phyloP scores from a whole-genome alignment of 2,329 filamentous ascomycete species.

The Grosmannia clavigera region DNA sequence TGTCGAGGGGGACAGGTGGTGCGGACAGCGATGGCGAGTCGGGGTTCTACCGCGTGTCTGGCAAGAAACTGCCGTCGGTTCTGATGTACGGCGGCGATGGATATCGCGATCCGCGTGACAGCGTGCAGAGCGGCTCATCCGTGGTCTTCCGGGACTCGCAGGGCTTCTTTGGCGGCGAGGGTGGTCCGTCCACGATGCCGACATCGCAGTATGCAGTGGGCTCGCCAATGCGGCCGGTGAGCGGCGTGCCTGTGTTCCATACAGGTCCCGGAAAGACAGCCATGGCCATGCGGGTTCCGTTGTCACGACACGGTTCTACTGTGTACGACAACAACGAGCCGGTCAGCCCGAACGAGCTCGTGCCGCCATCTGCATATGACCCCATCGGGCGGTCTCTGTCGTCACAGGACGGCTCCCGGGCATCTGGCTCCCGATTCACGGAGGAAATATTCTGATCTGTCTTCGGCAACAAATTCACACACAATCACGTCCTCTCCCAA shows the following conservation, averaged over 20 bases:
- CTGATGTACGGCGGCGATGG: constrained; percentile 51
- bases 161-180: constrained; percentile 18
- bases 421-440: constrained; percentile 12
- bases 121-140: constrained; percentile 7
- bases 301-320: constrained; percentile 43
- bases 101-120: constrained; percentile 26
- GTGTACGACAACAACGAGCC: constrained; percentile 14
- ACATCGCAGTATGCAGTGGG: constrained; percentile 35
- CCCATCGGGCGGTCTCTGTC: constrained; percentile 11
- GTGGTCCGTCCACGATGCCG: constrained; percentile 14
- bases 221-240: constrained; percentile 46
- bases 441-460: constrained; percentile 3
- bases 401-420: constrained; percentile 11
- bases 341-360: background rate
- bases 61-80: constrained; percentile 51
- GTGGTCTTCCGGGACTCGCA: constrained; percentile 16
- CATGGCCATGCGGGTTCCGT: constrained; percentile 28
- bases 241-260: constrained; percentile 47
- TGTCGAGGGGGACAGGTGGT: constrained; percentile 11
- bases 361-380: constrained; percentile 7
- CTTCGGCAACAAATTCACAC: background rate
- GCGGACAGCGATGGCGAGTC: constrained; percentile 28
- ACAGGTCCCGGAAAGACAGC: constrained; percentile 46
- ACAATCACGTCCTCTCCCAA: background rate
- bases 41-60: constrained; percentile 53